These are phyloP conservation scores for Mercurialis annua DNA, from an alignment of 345 rosid genomes.

Conservation along the genomic window DNA sequence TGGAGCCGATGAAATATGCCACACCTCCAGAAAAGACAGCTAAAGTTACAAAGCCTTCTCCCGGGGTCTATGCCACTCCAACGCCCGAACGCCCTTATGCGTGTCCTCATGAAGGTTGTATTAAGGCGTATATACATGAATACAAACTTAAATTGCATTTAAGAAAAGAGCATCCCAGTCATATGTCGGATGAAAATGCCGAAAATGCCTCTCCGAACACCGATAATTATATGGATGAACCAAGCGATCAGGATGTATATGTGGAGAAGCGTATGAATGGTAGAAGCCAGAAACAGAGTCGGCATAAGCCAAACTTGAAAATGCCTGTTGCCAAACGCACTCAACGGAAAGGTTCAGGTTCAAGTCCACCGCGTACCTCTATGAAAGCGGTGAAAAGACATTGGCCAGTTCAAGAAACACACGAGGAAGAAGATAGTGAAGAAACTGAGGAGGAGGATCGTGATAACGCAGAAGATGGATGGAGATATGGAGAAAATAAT, in stretches of 20 bases:
- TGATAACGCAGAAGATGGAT: slow-evolving; percentile 78
- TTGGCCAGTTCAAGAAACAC: slow-evolving; percentile 53
- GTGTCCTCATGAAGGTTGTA: slow-evolving; percentile 90
- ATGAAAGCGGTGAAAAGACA: slow-evolving; percentile 45
- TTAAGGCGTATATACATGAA: slow-evolving; percentile 93
- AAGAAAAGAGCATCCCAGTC: slow-evolving; percentile 90
- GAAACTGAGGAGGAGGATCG: slow-evolving; percentile 84
- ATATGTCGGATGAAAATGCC: slow-evolving; percentile 59
- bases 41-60: slow-evolving; percentile 55
- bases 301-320: slow-evolving; percentile 60
- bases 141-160: slow-evolving; percentile 96
- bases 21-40: slow-evolving; percentile 66
- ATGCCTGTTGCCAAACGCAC: slow-evolving; percentile 57
- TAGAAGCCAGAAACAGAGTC: slow-evolving; percentile 56
- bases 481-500: slow-evolving; percentile 68
- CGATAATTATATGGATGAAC: slow-evolving; percentile 75
- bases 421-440: slow-evolving; percentile 80
- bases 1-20: slow-evolving; percentile 56
- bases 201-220: slow-evolving; percentile 48
- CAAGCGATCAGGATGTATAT: slow-evolving; percentile 74
- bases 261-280: slow-evolving; percentile 56
- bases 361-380: slow-evolving; percentile 52
- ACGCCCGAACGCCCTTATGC: slow-evolving; percentile 82
- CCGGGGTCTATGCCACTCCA: slow-evolving; percentile 55
- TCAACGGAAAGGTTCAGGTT: slow-evolving; percentile 56